These are phyloP conservation scores for Puccinia novopanici DNA, from an alignment of 1,284 basidiomycete genomes.

Conservation along the genomic window DNA sequence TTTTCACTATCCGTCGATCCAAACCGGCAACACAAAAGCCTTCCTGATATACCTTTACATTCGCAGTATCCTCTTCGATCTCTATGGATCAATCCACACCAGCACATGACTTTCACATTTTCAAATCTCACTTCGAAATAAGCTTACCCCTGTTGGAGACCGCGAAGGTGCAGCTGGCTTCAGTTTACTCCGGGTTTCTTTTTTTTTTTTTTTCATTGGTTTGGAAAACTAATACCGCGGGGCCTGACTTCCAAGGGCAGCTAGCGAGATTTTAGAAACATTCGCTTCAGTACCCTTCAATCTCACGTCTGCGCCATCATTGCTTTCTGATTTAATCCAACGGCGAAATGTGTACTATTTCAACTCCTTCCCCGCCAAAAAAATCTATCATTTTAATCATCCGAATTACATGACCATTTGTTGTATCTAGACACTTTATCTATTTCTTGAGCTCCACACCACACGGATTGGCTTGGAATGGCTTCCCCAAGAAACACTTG, in stretches of 20 bases:
- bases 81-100: neutral
- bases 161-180: neutral
- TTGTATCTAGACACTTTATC: neutral
- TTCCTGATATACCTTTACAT: too few species aligned
- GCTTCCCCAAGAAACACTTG: too few species aligned
- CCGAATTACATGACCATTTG: neutral
- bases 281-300: too few species aligned
- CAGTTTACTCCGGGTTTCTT: neutral
- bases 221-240: too few species aligned
- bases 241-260: too few species aligned
- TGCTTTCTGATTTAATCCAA: neutral
- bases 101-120: neutral
- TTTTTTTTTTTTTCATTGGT: neutral
- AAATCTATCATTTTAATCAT: neutral
- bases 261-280: too few species aligned
- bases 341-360: neutral
- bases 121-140: neutral
- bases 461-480: too few species aligned
- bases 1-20: slow-evolving; percentile 32
- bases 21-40: neutral
- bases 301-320: neutral
- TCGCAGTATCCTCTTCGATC: too few species aligned
- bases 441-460: neutral
- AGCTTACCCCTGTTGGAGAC: neutral
- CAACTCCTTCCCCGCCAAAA: neutral